Percentiles rank a stretch among this genome's conserved stretches.
phyloP scores from a whole-genome alignment of 2,329 filamentous ascomycete genomes.

The Hysterium pulicare region DNA sequence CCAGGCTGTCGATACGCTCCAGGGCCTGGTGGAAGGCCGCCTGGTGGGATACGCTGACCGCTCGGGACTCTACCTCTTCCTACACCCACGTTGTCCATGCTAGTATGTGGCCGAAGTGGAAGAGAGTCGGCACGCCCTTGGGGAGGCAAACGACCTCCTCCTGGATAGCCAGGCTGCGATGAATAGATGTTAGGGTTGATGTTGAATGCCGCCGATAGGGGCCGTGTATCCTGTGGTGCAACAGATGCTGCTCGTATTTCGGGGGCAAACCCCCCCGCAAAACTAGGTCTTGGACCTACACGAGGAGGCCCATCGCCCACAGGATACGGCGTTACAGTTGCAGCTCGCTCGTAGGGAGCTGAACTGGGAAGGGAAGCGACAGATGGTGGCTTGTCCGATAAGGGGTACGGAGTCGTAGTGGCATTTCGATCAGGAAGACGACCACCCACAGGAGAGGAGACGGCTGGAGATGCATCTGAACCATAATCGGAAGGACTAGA shows the following conservation, averaged over 20 bases:
- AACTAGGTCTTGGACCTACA: slow-evolving; percentile 27
- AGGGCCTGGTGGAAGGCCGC: slow-evolving; percentile 30
- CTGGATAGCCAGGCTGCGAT: slow-evolving; percentile 17
- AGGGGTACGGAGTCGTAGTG: slow-evolving; percentile 42
- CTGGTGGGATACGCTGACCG: slow-evolving; percentile 19
- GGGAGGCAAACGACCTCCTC: slow-evolving; percentile 25
- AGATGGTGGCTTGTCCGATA: slow-evolving; percentile 46
- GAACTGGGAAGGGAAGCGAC: slow-evolving; percentile 44
- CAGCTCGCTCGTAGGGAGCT: slow-evolving; percentile 39
- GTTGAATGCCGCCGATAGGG: slow-evolving; percentile 48
- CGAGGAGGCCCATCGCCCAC: slow-evolving; percentile 61
- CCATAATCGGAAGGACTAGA: slow-evolving; percentile 35
- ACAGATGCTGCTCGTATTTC: slow-evolving; percentile 49
- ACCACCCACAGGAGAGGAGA: slow-evolving; percentile 13
- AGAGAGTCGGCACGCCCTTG: slow-evolving; percentile 28
- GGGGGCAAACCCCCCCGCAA: slow-evolving; percentile 42
- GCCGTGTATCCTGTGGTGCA: slow-evolving; percentile 56
- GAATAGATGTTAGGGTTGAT: slow-evolving; percentile 45
- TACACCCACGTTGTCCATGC: slow-evolving; percentile 32
- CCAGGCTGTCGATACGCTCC: slow-evolving; percentile 36
- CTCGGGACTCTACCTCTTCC: slow-evolving; percentile 30
- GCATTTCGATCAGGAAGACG: slow-evolving; percentile 30
- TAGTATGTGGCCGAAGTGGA: slow-evolving; percentile 36
- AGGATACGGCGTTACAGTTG: slow-evolving; percentile 66
- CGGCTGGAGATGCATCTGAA: slow-evolving; percentile 19